phyloP scores from a whole-genome alignment of 2,329 filamentous ascomycete genomes.

The Aureobasidium namibiae region DNA sequence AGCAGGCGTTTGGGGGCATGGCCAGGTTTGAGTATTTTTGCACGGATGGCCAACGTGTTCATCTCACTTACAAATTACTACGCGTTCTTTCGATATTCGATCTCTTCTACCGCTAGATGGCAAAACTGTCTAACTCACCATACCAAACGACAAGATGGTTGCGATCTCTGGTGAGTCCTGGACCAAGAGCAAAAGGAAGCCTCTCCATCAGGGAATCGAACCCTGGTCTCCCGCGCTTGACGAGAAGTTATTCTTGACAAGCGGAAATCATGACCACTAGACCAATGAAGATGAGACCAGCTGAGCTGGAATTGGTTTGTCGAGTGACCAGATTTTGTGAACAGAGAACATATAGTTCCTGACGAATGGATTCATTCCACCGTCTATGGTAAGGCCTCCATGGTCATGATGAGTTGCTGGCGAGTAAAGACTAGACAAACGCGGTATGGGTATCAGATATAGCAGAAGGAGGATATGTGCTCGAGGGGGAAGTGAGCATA shows the following conservation, averaged over 20 bases:
- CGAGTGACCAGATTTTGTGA: too few species aligned
- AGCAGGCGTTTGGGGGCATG: slow-evolving; percentile 8
- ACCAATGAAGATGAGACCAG: slow-evolving; percentile 12
- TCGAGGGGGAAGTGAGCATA: background rate
- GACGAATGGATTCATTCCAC: too few species aligned
- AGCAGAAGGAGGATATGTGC: background rate
- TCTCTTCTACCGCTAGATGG: too few species aligned
- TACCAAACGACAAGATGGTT: background rate
- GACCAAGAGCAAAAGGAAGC: background rate
- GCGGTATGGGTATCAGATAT: background rate
- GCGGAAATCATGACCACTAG: slow-evolving; percentile 14
- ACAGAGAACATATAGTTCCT: background rate
- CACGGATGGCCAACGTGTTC: background rate
- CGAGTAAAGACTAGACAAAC: background rate
- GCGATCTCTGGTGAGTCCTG: background rate
- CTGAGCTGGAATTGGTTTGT: slow-evolving; percentile 4
- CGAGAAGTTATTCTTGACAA: background rate
- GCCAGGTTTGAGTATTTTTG: background rate
- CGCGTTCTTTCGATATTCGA: too few species aligned
- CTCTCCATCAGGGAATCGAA: slow-evolving; percentile 23
- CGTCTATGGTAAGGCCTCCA: too few species aligned
- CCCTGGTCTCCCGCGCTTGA: slow-evolving; percentile 25
- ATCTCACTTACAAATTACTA: too few species aligned
- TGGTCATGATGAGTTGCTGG: background rate
- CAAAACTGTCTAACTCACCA: background rate